Conservation (phyloP, 768 basidiomycete genomes). For the Tulasnella sp. region DNA sequence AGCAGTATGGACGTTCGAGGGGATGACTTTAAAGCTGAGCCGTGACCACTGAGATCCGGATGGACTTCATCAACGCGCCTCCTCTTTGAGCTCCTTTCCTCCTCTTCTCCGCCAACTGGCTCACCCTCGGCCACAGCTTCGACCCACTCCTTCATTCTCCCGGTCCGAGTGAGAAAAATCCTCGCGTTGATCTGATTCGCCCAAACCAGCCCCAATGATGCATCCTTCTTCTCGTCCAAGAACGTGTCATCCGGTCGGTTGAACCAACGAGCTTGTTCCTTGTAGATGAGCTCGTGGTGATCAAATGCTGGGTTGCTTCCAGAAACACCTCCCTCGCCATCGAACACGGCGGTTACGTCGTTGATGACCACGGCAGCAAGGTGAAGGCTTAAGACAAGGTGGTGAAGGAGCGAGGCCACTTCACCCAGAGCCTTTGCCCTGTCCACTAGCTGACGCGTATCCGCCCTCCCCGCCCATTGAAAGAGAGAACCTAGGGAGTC, state of each 20-base stretch:
- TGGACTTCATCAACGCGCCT: conserved; percentile 21
- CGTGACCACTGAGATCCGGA: background rate
- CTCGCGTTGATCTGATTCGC: conserved; percentile 89
- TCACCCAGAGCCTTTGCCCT: conserved; percentile 71
- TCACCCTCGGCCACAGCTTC: conserved; percentile 36
- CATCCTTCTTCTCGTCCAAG: conserved; percentile 71
- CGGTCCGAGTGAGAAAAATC: conserved; percentile 81
- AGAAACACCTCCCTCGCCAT: conserved; percentile 37
- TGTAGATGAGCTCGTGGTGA: conserved; percentile 56
- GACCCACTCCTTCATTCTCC: conserved; percentile 57
- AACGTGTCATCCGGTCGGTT: conserved; percentile 62
- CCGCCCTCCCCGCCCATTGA: conserved; percentile 62
- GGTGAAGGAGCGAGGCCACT: conserved; percentile 71
- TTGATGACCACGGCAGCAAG: conserved; percentile 85
- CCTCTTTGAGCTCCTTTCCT: conserved; percentile 43
- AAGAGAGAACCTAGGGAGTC: conserved; percentile 90
- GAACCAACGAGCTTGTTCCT: conserved; percentile 77
- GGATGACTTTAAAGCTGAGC: background rate
- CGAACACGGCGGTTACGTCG: conserved; percentile 83
- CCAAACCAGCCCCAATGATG: conserved; percentile 87
- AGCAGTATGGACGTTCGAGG: conserved; percentile 49
- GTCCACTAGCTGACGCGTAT: conserved; percentile 64
- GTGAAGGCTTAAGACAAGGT: conserved; percentile 62
- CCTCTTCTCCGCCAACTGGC: background rate
- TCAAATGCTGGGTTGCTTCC: background rate